Evolutionary conservation across 805 yeast genomes (phyloP), one percentile per base, ranked within the genome.

Genomic region (Schizosaccharomyces pombe): DNA sequence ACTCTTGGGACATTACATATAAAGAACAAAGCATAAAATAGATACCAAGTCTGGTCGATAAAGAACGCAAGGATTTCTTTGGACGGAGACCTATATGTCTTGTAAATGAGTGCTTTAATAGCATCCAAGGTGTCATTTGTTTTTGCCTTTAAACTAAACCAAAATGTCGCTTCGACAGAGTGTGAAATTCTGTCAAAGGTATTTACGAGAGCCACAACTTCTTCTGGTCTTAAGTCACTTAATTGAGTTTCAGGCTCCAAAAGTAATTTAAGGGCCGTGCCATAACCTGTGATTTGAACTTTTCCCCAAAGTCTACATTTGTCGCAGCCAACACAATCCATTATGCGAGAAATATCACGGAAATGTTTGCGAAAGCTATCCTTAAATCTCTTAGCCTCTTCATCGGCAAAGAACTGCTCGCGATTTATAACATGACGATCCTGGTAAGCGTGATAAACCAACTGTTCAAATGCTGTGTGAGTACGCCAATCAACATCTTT

Each of bases 251-350:
- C 49, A 14, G 54, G 47, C 65, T 89, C 97, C 65, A 91, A 85
- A 57, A 91, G 70, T 26, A 89, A 75, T 65, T 91, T 91, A 62
- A 91, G 74, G 1, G 95, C 94, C 6, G 99, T 91, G 19, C 96
- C 99, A 66, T 91, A 91, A 22, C 99, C 99, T 14, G 91, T 85
- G 1, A 94, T 85, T 70, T 91, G 98, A 31, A 91, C 76, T 67
- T 91, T 91, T 8, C 98, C 98, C 99, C 99, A 91, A 67, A 91
- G 72, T 62, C 96, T 76, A 67, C 99, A 91, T 64, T 96, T 75
- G 65, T 91, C 98, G 70, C 99, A 91, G 39, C 95, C 96, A 43
- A 91, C 97, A 70, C 99, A 91, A 66, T 89, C 95, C 96, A 91
- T 91, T 47, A 91, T 78, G 53, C 84, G 80, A 22, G 94, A 80